Base-by-base conservation (phyloP, 345 rosid species). In the Viola odorata region DNA sequence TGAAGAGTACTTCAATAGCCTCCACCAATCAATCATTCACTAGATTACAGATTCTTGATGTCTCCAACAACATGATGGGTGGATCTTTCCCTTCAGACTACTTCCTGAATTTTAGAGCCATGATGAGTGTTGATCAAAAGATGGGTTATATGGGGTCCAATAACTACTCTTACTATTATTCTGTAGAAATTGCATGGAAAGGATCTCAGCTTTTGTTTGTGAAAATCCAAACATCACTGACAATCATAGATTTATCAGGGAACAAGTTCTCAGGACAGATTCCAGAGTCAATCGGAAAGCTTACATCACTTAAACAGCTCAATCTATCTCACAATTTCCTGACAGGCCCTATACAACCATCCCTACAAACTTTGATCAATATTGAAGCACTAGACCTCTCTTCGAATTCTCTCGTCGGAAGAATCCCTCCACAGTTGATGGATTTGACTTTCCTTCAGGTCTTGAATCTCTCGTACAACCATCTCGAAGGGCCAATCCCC, bases 331-430 rank as follows among this genome's bases (percentile, higher is more conserved):
- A 64, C 37, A 64, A 64, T 39, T 3, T 1, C 2, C 44, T 64
- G 17, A 55, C 38, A 36, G 61, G 54, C 37, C 12, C 38, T 1
- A 55, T 64, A 17, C 60, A 32, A 17, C n/a, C 61, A 45, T 55
- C 53, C 2, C 3, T 64, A 1, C 37, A 60, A 5, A 55, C 40
- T 37, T 12, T 64, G 37, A n/a, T 17, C 8, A 37, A 54, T 14
- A 37, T 64, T 0, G 60, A 64, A 39, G 45, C 61, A 3, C 14
- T 64, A 55, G 68, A 64, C 45, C 61, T 64, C 45, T 55, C 61
- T 47, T 48, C 17, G 1, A 64, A 64, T 23, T 5, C 5, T 0
- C 60, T 64, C 7, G 12, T 17, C 0, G 68, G 68, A 39, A 15
- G 3, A 38, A 57, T 65, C 40, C 69, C 69, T 1, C 6, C 0